phyloP scores from a whole-genome alignment of 2,329 filamentous ascomycete genomes.

The Alternaria novae-zelandiae region DNA sequence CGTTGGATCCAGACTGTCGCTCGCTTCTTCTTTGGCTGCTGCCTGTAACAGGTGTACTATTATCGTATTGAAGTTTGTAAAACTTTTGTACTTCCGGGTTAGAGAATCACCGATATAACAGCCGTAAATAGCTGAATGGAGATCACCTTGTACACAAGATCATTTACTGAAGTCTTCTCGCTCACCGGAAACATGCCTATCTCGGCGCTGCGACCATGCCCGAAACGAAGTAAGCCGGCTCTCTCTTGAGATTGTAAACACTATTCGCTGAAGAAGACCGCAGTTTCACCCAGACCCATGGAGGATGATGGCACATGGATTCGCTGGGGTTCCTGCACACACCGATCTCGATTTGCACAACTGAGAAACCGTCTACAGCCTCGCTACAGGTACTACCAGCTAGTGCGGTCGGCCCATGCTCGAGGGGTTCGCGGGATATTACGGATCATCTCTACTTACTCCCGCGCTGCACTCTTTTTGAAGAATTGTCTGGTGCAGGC shows the following conservation, averaged over 20 bases:
- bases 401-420: background rate
- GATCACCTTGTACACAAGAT: background rate
- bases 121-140: background rate
- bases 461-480: background rate
- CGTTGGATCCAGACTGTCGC: constrained; percentile 7
- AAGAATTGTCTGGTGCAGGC: background rate
- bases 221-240: background rate
- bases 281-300: background rate
- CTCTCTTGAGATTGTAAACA: background rate
- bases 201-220: background rate
- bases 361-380: background rate
- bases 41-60: background rate
- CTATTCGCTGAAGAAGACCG: background rate
- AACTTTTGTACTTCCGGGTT: background rate
- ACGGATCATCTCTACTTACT: background rate
- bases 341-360: background rate
- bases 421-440: background rate
- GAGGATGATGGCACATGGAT: background rate
- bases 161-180: background rate
- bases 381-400: background rate
- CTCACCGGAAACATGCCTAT: background rate
- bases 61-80: background rate
- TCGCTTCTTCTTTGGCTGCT: background rate
- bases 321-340: background rate
- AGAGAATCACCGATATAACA: background rate